phyloP scores from a whole-genome alignment of 1,284 basidiomycete species.

The Inonotus hispidus region DNA sequence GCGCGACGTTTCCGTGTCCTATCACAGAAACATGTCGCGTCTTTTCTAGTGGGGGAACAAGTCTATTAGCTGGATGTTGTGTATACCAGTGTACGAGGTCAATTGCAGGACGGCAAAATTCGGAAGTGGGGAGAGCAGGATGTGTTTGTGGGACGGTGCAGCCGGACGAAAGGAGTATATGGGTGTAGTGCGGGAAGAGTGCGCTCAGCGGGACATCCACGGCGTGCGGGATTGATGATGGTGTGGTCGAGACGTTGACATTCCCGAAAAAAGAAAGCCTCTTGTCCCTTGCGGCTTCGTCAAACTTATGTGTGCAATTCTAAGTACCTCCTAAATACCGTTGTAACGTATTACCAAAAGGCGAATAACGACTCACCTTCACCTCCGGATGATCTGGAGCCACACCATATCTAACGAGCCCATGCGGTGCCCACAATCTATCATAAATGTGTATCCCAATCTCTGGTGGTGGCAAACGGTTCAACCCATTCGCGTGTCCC shows the following conservation, averaged over 20 bases:
- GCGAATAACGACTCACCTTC: constrained; percentile 52
- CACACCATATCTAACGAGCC: constrained; percentile 93
- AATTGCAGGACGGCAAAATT: constrained; percentile 71
- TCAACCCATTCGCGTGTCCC: constrained; percentile 22
- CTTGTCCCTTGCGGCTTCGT: constrained; percentile 64
- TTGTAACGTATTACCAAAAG: neutral
- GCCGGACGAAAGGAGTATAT: constrained; percentile 79
- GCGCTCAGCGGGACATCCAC: constrained; percentile 51
- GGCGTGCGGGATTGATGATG: constrained; percentile 39
- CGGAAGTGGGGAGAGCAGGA: constrained; percentile 45
- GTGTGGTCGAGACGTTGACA: constrained; percentile 59
- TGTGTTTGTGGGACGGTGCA: constrained; percentile 60
- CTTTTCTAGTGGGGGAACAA: constrained; percentile 55
- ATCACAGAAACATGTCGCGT: constrained; percentile 77
- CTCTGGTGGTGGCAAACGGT: constrained; percentile 26
- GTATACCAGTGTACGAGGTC: constrained; percentile 98
- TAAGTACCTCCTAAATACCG: constrained; percentile 29
- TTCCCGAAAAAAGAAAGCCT: constrained; percentile 92
- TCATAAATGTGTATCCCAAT: constrained; percentile 88
- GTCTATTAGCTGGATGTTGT: constrained; percentile 68
- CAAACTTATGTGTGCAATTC: constrained; percentile 98
- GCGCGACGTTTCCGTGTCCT: constrained; percentile 94
- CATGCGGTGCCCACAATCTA: constrained; percentile 90
- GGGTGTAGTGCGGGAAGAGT: constrained; percentile 69
- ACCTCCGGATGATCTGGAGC: constrained; percentile 99